These are phyloP conservation scores for Colletotrichum theobromicola DNA, from an alignment of 2,329 filamentous ascomycete genomes.

Conservation along the genomic window DNA sequence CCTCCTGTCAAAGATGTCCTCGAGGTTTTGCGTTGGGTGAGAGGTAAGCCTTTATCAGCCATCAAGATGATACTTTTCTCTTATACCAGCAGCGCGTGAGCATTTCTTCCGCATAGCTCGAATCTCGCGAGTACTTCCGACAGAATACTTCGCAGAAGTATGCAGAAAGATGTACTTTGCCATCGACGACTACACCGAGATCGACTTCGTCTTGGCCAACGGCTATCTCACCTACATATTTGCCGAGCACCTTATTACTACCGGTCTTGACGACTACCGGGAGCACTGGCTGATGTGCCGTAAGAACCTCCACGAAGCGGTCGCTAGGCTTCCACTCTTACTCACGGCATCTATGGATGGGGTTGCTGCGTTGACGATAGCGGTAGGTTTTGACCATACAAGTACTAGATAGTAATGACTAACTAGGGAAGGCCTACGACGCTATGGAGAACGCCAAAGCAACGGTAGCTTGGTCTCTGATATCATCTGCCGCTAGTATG, in stretches of 20 bases:
- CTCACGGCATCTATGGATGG: constrained; percentile 34
- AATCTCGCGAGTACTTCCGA: constrained; percentile 36
- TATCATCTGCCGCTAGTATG: constrained; percentile 37
- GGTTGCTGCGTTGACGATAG: constrained; percentile 29
- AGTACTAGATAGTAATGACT: constrained; percentile 4
- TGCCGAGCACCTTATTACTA: constrained; percentile 31
- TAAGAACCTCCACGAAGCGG: constrained; percentile 27
- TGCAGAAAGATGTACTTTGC: constrained; percentile 41
- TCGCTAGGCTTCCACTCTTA: constrained; percentile 27
- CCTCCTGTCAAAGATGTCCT: neutral
- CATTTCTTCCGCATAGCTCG: constrained; percentile 30
- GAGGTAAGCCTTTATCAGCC: neutral
- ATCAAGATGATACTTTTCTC: neutral
- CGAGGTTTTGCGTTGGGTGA: neutral
- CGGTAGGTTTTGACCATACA: neutral
- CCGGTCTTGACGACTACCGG: constrained; percentile 26
- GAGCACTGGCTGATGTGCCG: constrained; percentile 29
- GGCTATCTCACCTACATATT: constrained; percentile 40
- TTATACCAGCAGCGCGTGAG: constrained; percentile 19
- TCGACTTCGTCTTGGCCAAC: constrained; percentile 39
- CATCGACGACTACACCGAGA: constrained; percentile 32
- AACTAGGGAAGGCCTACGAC: constrained; percentile 37
- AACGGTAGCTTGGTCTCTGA: constrained; percentile 37
- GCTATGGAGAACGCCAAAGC: constrained; percentile 37
- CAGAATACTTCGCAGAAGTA: constrained; percentile 32